Evolutionary conservation across 2,329 filamentous ascomycete species (phyloP).

Genomic region (Colletotrichum graminicola): DNA sequence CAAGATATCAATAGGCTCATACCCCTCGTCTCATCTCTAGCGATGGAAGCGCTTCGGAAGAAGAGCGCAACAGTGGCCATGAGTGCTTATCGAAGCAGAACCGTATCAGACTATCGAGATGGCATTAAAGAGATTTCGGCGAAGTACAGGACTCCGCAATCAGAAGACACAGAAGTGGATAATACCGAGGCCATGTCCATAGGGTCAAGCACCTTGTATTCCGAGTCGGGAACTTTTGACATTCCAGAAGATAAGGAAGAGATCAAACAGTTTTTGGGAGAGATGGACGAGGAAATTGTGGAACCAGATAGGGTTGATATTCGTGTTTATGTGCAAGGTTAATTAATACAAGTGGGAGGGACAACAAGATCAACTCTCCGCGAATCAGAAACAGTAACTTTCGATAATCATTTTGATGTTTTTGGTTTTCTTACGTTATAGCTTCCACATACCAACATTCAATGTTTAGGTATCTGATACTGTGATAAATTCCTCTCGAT

Average conservation of each 20-base stretch:
- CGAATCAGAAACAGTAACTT: neutral
- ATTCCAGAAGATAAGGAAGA: slow-evolving; percentile 5
- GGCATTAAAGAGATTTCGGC: neutral
- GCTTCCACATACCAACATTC: neutral
- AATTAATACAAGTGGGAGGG: neutral
- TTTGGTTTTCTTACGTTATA: rapidly evolving
- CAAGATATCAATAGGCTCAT: slow-evolving; percentile 4
- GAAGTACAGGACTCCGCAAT: neutral
- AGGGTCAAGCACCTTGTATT: neutral
- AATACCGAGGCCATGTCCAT: neutral
- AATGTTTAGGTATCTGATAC: neutral
- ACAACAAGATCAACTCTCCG: neutral
- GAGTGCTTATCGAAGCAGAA: neutral
- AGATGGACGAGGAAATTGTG: rapidly evolving
- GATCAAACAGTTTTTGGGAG: neutral
- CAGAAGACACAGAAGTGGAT: neutral
- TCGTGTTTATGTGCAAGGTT: neutral
- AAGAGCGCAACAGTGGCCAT: slow-evolving; percentile 1
- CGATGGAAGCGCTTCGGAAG: slow-evolving; percentile 14
- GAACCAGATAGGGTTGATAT: neutral
- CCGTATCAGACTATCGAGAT: neutral
- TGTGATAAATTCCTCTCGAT: neutral
- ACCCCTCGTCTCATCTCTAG: slow-evolving; percentile 11
- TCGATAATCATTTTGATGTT: neutral
- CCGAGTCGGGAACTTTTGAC: neutral